Percentiles rank a stretch among this genome's conserved stretches.
Evolutionary conservation across 1,284 basidiomycete genomes (phyloP).

Genomic region (Meripilus lineatus): DNA sequence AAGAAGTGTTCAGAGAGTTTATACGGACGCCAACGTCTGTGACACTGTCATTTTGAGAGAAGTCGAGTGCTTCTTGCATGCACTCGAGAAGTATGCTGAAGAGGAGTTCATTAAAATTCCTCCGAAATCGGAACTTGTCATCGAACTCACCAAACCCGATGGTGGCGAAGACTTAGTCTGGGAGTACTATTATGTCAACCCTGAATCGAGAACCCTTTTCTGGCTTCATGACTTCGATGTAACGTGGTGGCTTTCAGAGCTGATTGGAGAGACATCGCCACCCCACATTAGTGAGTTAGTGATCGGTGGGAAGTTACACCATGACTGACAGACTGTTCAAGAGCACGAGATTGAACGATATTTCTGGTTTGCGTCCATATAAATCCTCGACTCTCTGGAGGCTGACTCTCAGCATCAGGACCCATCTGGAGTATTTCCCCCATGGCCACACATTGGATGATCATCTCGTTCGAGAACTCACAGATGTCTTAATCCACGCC

Average conservation of each 20-base stretch:
- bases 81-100: not conserved
- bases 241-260: not conserved
- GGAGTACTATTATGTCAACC: constrained; percentile 5
- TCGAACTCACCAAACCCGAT: constrained; percentile 1
- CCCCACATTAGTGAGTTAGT: not conserved
- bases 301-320: not conserved
- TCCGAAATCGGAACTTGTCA: not conserved
- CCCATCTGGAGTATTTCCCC: constrained; percentile 49
- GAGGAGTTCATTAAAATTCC: not conserved
- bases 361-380: constrained; percentile 1
- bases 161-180: not conserved
- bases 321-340: not conserved
- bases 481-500: constrained; percentile 42
- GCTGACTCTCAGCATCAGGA: constrained; percentile 28
- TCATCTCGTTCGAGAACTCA: constrained; percentile 38
- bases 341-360: constrained; percentile 1
- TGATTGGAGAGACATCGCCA: not conserved
- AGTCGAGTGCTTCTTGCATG: not conserved
- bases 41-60: not conserved
- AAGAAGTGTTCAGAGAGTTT: constrained; percentile 6
- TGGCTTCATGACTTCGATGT: constrained; percentile 5
- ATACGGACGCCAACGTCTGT: constrained; percentile 4
- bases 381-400: not conserved
- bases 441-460: constrained; percentile 30
- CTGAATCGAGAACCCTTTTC: constrained; percentile 1